These are phyloP conservation scores for Malassezia psittaci DNA, from an alignment of 1,284 basidiomycete genomes.

Conservation along the genomic window DNA sequence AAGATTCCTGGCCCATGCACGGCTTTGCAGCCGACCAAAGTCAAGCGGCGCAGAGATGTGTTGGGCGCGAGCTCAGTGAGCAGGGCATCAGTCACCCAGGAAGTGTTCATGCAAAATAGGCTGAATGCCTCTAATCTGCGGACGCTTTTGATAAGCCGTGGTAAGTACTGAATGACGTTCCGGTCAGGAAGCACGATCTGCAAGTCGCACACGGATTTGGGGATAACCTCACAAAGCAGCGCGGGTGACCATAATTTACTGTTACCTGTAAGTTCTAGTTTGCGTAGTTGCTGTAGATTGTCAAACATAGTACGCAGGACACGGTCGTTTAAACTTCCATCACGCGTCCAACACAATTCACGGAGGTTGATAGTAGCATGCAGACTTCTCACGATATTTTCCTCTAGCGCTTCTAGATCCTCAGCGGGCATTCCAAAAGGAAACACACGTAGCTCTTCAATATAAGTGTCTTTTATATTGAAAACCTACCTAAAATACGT, in stretches of 20 bases:
- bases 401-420: slow-evolving; percentile 32
- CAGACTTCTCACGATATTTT: slow-evolving; percentile 24
- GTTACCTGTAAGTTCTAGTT: slow-evolving; percentile 37
- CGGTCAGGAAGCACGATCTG: slow-evolving; percentile 20
- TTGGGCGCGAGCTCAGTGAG: slow-evolving; percentile 19
- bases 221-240: slow-evolving; percentile 21
- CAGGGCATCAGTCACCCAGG: slow-evolving; percentile 21
- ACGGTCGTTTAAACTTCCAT: slow-evolving; percentile 38
- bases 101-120: slow-evolving; percentile 20
- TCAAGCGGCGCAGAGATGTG: slow-evolving; percentile 21
- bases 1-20: slow-evolving; percentile 29
- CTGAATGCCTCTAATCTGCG: slow-evolving; percentile 15
- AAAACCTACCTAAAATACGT: slow-evolving; percentile 20
- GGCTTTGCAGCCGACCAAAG: slow-evolving; percentile 34
- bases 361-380: slow-evolving; percentile 21
- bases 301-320: slow-evolving; percentile 23
- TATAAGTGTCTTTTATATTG: neutral
- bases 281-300: slow-evolving; percentile 16
- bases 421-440: slow-evolving; percentile 40
- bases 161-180: slow-evolving; percentile 1
- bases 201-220: slow-evolving; percentile 12
- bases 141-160: neutral
- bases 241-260: slow-evolving; percentile 25
- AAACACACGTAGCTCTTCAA: slow-evolving; percentile 31
- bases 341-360: slow-evolving; percentile 38